Conservation (phyloP, 2,329 filamentous ascomycete genomes). For the Gyromitra esculenta region DNA sequence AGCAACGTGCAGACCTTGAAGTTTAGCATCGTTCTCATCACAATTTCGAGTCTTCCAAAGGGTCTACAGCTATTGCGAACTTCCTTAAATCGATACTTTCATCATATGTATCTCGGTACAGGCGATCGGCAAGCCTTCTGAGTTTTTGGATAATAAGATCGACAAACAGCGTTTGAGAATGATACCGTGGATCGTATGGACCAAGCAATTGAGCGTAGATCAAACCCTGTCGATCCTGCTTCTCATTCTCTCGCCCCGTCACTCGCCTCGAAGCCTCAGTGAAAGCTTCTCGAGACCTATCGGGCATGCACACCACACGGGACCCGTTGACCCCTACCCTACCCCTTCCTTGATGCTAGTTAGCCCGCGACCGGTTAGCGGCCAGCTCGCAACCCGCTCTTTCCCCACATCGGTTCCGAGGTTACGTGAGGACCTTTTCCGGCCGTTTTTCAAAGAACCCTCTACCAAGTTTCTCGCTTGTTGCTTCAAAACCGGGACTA, state of each 20-base stretch:
- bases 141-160: conserved; percentile 13
- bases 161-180: conserved; percentile 18
- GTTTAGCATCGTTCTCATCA: neutral
- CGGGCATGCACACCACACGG: conserved; percentile 6
- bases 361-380: conserved; percentile 7
- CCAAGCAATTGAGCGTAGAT: conserved; percentile 1
- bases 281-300: conserved; percentile 1
- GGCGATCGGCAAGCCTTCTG: conserved; percentile 4
- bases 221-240: conserved; percentile 25
- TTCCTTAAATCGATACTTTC: neutral
- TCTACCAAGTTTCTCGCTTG: neutral
- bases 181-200: conserved; percentile 8
- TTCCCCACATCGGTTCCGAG: neutral
- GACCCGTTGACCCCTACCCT: neutral
- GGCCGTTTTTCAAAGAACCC: neutral
- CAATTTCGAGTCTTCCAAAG: neutral
- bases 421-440: neutral
- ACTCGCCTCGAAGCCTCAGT: conserved; percentile 24
- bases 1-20: conserved; percentile 14
- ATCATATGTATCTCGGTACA: conserved; percentile 13
- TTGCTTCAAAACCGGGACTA: conserved; percentile 19
- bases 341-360: neutral
- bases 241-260: conserved; percentile 15
- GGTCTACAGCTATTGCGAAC: neutral
- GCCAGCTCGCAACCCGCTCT: neutral